Evolutionary conservation across 75 land plant species (phyloP), one percentile per base, ranked within the genome.

Genomic region (Sequoia sempervirens): DNA sequence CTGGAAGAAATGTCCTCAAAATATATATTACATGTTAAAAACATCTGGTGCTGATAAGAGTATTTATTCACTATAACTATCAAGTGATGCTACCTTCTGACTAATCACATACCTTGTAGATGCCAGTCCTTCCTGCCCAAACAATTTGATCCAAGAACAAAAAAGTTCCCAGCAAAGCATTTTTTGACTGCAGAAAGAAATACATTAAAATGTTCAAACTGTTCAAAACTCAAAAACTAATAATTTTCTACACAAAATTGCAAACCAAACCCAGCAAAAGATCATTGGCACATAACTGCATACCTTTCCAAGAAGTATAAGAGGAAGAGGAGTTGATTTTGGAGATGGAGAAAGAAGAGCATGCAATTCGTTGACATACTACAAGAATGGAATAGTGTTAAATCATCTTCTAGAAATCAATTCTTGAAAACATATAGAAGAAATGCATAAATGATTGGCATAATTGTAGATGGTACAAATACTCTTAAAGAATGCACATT

Each of bases 121-220:
- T 93, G 82, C 98, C 99, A 23, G 95, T 89, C 82, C 99, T 91
- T 61, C 94, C 93, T 30, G 91, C 92, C 99, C 99, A 97, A 32
- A 97, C 98, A 81, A 96, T 83, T 93, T 97, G 98, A 89, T 97
- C 99, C n/a, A 97, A 88, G 74, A 91, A 87, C 83, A 97, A 88
- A 86, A 97, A 97, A 2, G 96, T 94, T n/a, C 97, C 97, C 81
- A 97, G 72, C 41, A 97, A 84, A 1, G 94, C 96, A 88, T 96
- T 97, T 80, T 97, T 97, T 26, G 99, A 92, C 99, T 97, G 92
- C 53, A 87, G 83, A n/a, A 45, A 66, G 37, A 84, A 88, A 32
- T 15, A 82, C 18, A 47, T 46, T 45, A 61, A 17, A 81, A 28
- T 13, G 32, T 15, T 26, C 32, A 34, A 4, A 81, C 36, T 7